phyloP scores from a whole-genome alignment of 192 early-diverging fungal species.

The Coemansia umbellata region DNA sequence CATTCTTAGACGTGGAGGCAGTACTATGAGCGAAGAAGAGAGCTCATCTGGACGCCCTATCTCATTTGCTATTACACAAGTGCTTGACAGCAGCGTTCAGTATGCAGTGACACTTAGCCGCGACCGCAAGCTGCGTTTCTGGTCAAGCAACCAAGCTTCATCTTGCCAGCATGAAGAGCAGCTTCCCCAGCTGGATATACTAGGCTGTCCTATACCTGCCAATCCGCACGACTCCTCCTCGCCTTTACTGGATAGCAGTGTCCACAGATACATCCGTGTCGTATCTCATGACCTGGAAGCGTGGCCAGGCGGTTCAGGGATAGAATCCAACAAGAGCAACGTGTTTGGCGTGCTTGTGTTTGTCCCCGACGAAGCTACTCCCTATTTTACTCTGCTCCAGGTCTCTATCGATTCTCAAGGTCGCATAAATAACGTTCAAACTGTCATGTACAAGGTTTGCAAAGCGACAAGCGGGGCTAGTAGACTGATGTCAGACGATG shows the following conservation, averaged over 20 bases:
- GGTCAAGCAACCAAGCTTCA: slow-evolving; percentile 21
- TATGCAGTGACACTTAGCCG: slow-evolving; percentile 43
- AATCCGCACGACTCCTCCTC: slow-evolving; percentile 18
- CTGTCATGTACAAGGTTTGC: slow-evolving; percentile 47
- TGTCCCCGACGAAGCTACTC: slow-evolving; percentile 46
- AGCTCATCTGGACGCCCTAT: slow-evolving; percentile 2
- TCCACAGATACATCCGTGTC: slow-evolving; percentile 28
- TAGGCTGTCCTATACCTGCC: slow-evolving; percentile 23
- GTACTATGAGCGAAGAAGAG: slow-evolving; percentile 3
- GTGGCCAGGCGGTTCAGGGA: slow-evolving; percentile 16
- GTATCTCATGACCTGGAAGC: slow-evolving; percentile 19
- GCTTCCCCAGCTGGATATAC: slow-evolving; percentile 35
- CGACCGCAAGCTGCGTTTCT: slow-evolving; percentile 49
- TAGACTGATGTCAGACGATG: slow-evolving; percentile 48
- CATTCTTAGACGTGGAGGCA: slow-evolving; percentile 29
- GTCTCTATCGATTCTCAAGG: slow-evolving; percentile 16
- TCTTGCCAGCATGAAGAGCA: slow-evolving; percentile 37
- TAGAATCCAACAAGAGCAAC: slow-evolving; percentile 6
- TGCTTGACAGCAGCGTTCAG: slow-evolving; percentile 25
- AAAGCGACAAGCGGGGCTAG: slow-evolving; percentile 42
- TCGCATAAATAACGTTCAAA: slow-evolving; percentile 19
- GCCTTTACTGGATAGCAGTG: slow-evolving; percentile 7
- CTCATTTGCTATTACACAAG: slow-evolving; percentile 29
- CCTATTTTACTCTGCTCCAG: slow-evolving; percentile 47
- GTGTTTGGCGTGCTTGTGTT: slow-evolving; percentile 48